Evolutionary conservation across 805 yeast species (phyloP).

Genomic region (Schwanniomyces pseudopolymorphus): DNA sequence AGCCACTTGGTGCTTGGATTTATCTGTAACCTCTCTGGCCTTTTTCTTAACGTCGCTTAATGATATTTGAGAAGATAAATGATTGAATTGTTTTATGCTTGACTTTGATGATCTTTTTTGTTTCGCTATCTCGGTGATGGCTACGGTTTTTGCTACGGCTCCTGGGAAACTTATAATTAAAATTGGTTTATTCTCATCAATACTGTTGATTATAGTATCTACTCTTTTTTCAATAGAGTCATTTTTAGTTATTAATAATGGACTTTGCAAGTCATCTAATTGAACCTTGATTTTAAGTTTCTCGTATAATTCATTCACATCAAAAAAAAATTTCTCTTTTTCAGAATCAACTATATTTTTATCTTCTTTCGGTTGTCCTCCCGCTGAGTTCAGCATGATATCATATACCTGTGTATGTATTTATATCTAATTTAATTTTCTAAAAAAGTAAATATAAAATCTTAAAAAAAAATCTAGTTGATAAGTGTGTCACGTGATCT

Average conservation of each 20-base stretch:
- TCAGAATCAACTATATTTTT: not conserved
- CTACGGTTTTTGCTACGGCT: slow-evolving; percentile 13
- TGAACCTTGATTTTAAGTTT: not conserved
- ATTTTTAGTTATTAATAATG: slow-evolving; percentile 13
- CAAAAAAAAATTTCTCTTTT: not conserved
- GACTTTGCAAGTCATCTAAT: not conserved
- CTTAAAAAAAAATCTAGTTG: not conserved
- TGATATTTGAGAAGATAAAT: slow-evolving; percentile 5
- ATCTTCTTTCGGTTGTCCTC: not conserved
- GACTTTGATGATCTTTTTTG: slow-evolving; percentile 5
- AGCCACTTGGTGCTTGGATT: not conserved
- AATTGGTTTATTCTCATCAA: slow-evolving; percentile 4
- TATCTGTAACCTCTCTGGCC: not conserved
- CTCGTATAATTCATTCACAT: not conserved
- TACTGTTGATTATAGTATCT: slow-evolving; percentile 5
- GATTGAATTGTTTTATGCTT: slow-evolving; percentile 13
- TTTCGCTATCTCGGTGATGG: slow-evolving; percentile 17
- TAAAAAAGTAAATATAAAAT: not conserved
- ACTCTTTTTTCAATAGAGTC: slow-evolving; percentile 18
- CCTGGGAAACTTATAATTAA: slow-evolving; percentile 11
- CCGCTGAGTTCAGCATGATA: not conserved
- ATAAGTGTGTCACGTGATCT: not conserved
- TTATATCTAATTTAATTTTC: not conserved
- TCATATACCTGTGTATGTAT: not conserved
- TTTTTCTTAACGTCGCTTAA: not conserved